phyloP scores from a whole-genome alignment of 2,329 filamentous ascomycete species.

The Trichophyton benhamiae region DNA sequence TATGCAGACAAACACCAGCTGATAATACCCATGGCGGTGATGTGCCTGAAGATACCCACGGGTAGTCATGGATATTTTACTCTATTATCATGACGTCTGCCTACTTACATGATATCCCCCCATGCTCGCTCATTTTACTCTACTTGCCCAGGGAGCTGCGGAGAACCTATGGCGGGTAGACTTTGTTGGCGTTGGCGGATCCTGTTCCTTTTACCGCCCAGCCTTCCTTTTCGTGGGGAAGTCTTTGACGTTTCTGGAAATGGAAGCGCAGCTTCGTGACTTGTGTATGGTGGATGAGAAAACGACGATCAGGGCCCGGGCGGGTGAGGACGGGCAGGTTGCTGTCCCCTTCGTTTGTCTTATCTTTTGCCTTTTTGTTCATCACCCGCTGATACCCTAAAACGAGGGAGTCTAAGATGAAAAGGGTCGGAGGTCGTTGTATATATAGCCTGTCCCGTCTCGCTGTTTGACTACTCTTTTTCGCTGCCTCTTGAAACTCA shows the following conservation, averaged over 20 bases:
- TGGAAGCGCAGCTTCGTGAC: background rate
- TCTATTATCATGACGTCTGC: too few relatives aligned
- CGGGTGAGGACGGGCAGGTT: background rate
- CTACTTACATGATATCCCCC: too few relatives aligned
- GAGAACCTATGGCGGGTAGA: too few relatives aligned
- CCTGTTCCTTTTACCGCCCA: too few relatives aligned
- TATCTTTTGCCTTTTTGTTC: background rate
- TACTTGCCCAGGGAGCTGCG: too few relatives aligned
- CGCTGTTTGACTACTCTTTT: background rate
- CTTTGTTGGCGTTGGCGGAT: too few relatives aligned
- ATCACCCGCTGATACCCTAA: slow-evolving; percentile 4
- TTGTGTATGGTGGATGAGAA: background rate
- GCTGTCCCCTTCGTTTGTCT: background rate
- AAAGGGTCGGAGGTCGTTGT: background rate
- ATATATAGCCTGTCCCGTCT: background rate
- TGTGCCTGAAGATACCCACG: too few relatives aligned
- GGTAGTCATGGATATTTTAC: too few relatives aligned
- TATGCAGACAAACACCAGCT: too few relatives aligned
- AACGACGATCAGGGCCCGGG: background rate
- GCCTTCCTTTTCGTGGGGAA: background rate
- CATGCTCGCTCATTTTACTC: too few relatives aligned
- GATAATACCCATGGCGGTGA: background rate
- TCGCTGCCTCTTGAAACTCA: background rate
- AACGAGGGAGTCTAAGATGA: background rate
- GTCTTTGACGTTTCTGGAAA: background rate